A percentile compares a stretch with the other conserved stretches of the same genome.
Evolutionary conservation across 192 early-diverging fungal genomes (phyloP).

Genomic region (Podila horticola): DNA sequence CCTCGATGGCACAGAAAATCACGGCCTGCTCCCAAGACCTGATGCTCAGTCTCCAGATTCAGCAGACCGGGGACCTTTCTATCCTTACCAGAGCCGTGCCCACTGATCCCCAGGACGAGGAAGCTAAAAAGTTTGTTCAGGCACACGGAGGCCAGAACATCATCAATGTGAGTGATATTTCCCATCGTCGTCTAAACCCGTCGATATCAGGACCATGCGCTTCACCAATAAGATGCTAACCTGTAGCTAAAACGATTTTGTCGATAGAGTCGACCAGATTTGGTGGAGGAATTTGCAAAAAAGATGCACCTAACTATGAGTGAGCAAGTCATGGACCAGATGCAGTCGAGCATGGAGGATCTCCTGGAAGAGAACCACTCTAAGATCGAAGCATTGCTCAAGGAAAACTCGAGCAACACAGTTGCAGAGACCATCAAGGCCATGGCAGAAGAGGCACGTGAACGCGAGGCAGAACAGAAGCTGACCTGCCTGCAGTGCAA

Average conservation of each 20-base stretch:
- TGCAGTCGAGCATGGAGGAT: slow-evolving; percentile 49
- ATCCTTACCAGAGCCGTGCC: slow-evolving; percentile 50
- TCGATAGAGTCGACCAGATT: slow-evolving; percentile 37
- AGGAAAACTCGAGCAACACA: slow-evolving; percentile 44
- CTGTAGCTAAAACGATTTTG: not conserved
- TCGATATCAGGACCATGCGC: not conserved
- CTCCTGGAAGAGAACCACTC: slow-evolving; percentile 47
- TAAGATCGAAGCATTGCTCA: slow-evolving; percentile 27
- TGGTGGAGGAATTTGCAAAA: slow-evolving; percentile 52
- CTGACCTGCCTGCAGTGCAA: slow-evolving; percentile 51
- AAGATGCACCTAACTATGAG: slow-evolving; percentile 48
- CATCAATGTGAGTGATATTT: slow-evolving; percentile 41
- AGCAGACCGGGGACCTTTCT: slow-evolving; percentile 59
- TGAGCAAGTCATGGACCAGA: slow-evolving; percentile 51
- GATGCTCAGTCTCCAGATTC: slow-evolving; percentile 65
- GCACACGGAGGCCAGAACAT: slow-evolving; percentile 53
- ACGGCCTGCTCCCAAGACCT: slow-evolving; percentile 57
- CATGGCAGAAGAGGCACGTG: slow-evolving; percentile 30
- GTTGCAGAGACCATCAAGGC: slow-evolving; percentile 50
- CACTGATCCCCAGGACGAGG: slow-evolving; percentile 54
- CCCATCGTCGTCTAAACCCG: too few relatives aligned
- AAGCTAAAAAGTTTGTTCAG: slow-evolving; percentile 54
- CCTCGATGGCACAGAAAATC: slow-evolving; percentile 41
- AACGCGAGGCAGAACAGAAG: slow-evolving; percentile 44
- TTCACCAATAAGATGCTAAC: not conserved